A percentile compares a stretch with the other conserved stretches of the same genome.
phyloP scores from a whole-genome alignment of 176 grass and related monocot species.

The Lolium perenne region DNA sequence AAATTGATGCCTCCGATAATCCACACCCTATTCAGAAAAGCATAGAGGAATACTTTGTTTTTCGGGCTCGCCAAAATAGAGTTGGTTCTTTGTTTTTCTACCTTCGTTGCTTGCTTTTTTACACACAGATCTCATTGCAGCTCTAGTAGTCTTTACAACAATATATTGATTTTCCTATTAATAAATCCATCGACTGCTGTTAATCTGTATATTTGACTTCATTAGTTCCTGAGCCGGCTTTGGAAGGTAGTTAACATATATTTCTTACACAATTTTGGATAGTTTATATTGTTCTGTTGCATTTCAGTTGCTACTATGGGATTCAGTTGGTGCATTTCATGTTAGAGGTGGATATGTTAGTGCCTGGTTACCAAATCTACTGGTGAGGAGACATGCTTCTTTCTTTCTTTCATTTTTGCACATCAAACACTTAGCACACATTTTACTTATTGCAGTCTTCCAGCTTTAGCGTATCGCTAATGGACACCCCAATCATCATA shows the following conservation, averaged over 20 bases:
- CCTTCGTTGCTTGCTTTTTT: constrained; percentile 6
- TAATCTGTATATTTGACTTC: constrained; percentile 23
- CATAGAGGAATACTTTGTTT: constrained; percentile 28
- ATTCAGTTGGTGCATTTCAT: constrained; percentile 51
- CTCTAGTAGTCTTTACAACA: constrained; percentile 21
- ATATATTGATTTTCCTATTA: neutral
- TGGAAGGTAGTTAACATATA: neutral
- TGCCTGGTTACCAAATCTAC: constrained; percentile 57
- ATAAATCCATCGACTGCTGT: constrained; percentile 35
- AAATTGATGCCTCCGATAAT: constrained; percentile 7
- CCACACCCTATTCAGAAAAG: constrained; percentile 14
- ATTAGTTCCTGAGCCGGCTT: constrained; percentile 15
- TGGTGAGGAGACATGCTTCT: constrained; percentile 52
- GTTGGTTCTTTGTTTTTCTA: neutral
- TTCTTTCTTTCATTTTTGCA: constrained; percentile 42
- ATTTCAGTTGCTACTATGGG: constrained; percentile 75
- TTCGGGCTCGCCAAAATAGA: constrained; percentile 2
- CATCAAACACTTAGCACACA: constrained; percentile 18
- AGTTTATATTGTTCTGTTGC: constrained; percentile 29
- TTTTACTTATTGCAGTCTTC: constrained; percentile 56
- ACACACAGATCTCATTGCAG: constrained; percentile 15
- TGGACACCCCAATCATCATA: constrained; percentile 62
- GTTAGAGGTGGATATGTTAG: constrained; percentile 40
- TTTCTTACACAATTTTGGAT: constrained; percentile 20
- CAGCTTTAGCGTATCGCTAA: constrained; percentile 60